Conservation (phyloP, 805 yeast species). For the Lipomyces sp. region DNA sequence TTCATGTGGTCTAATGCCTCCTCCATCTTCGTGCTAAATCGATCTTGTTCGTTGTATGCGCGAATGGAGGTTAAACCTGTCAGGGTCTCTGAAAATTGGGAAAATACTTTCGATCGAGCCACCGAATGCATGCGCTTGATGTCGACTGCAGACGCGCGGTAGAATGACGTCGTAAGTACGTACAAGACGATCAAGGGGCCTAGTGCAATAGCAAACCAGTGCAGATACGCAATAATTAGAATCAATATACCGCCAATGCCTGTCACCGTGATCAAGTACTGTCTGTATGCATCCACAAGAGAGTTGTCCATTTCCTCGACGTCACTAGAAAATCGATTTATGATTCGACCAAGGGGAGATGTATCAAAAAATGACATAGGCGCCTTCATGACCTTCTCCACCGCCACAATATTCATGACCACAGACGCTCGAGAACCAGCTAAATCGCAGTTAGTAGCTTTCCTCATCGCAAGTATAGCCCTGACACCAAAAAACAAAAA, state of each 20-base stretch:
- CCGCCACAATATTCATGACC: constrained; percentile 59
- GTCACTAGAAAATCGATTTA: constrained; percentile 84
- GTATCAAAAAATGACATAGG: constrained; percentile 84
- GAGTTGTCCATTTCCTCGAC: constrained; percentile 82
- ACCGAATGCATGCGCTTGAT: constrained; percentile 71
- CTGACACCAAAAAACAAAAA: constrained; percentile 34
- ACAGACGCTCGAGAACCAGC: constrained; percentile 54
- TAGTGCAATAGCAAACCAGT: constrained; percentile 68
- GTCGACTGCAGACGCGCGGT: constrained; percentile 72
- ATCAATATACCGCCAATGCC: constrained; percentile 61
- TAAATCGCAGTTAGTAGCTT: constrained; percentile 39
- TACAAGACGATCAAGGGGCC: constrained; percentile 54
- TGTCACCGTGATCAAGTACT: constrained; percentile 53
- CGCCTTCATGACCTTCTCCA: constrained; percentile 59
- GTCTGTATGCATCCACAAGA: constrained; percentile 63
- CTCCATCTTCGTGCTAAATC: constrained; percentile 51
- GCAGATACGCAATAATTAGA: constrained; percentile 65
- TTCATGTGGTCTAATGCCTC: constrained; percentile 56
- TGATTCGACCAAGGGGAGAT: constrained; percentile 81
- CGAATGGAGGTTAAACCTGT: constrained; percentile 65
- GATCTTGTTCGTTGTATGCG: constrained; percentile 48
- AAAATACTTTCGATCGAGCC: constrained; percentile 66
- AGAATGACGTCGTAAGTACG: constrained; percentile 49
- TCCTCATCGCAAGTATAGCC: constrained; percentile 39
- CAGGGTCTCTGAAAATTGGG: constrained; percentile 66